Evolutionary conservation across 106 monocot genomes (phyloP), one percentile per base, ranked within the genome.

Genomic region (Gastrodia elata): DNA sequence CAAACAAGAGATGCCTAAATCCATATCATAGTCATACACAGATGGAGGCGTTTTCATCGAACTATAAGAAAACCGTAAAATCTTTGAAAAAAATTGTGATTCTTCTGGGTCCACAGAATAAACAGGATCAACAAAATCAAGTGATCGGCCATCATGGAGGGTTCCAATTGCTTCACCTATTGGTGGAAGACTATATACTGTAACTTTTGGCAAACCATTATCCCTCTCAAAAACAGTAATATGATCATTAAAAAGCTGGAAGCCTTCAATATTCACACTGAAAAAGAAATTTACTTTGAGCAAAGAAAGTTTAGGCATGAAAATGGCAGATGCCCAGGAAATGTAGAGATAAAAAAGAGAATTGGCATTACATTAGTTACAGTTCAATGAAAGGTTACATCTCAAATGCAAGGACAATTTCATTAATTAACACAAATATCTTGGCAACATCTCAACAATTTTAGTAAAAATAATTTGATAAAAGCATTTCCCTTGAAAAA

Each of bases 21-120:
- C 77, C 89, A 86, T 86, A 72, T 86, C 89, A 80, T 86, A 82
- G 71, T 89, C 89, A 80, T 84, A 89, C 24, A 86, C 69, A 61
- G 83, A 86, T 59, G 48, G 73, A 38, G 89, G 89, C 24, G 82
- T 86, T 65, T 55, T 86, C 86, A 89, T 71, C 20, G 89, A 89
- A 69, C 89, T 89, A 81, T 89, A 89, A 49, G 79, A 76, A 78
- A 72, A 89, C 7, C 86, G 79, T 42, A 89, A 44, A 82, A 89
- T 82, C 49, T 56, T 76, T 38, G 89, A 84, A 73, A 72, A 77
- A 79, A 76, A 89, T 58, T 84, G 67, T 59, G 89, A 89, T 76
- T 81, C 78, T 74, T 61, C 48, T 71, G 72, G 81, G n/a, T 86
- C 83, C 65, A 77, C 81, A 0, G 89, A 86, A 57, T 89, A 89